A percentile compares a stretch with the other conserved stretches of the same genome.
phyloP scores from a whole-genome alignment of 2,329 filamentous ascomycete species.

The Emericellopsis atlantica region DNA sequence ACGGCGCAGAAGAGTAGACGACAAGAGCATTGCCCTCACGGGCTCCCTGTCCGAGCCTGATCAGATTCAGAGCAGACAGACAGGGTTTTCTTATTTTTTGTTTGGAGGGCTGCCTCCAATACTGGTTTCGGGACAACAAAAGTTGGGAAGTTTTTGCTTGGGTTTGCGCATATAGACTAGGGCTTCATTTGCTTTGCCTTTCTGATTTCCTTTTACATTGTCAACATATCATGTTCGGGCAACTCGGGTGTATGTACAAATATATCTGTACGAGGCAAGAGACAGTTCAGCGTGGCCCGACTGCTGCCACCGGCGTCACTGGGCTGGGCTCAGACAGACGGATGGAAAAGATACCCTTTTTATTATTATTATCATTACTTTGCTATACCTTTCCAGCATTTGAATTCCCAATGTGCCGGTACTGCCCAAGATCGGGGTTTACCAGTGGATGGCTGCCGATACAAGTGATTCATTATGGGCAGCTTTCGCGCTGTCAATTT shows the following conservation, averaged over 20 bases:
- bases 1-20: no score
- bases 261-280: not conserved
- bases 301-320: not conserved
- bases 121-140: slow-evolving; percentile 8
- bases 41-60: no score
- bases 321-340: slow-evolving; percentile 4
- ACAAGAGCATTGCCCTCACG: no score
- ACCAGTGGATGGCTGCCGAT: not conserved
- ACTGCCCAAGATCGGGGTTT: not conserved
- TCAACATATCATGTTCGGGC: not conserved
- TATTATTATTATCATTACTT: slow-evolving; percentile 2
- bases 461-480: not conserved
- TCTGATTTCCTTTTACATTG: not conserved
- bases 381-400: not conserved
- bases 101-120: not conserved
- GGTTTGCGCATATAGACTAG: slow-evolving; percentile 15
- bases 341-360: slow-evolving; percentile 2
- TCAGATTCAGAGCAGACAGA: no score
- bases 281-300: not conserved
- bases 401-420: no score
- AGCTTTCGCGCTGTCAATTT: no score
- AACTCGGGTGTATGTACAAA: slow-evolving; percentile 1
- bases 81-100: not conserved
- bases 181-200: slow-evolving; percentile 1
- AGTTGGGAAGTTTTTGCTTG: slow-evolving; percentile 7